These are phyloP conservation scores for Pseudozyma sp. DNA, from an alignment of 1,284 basidiomycete genomes.

Conservation along the genomic window DNA sequence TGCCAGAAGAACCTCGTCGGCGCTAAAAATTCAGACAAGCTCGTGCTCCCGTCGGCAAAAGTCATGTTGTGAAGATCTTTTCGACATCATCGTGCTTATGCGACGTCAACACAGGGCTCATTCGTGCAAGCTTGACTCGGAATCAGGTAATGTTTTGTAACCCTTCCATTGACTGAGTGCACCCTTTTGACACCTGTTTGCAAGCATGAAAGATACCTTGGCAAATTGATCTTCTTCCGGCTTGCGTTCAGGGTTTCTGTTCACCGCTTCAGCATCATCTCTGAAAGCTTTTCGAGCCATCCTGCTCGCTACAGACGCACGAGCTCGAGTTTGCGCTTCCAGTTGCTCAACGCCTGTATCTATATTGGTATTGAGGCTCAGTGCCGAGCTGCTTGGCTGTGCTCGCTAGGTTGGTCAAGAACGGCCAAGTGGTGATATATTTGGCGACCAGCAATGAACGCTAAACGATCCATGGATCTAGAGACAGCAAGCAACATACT, in stretches of 20 bases:
- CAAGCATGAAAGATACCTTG: too few species aligned
- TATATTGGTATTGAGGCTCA: too few species aligned
- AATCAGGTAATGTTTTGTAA: neutral
- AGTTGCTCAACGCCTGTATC: too few species aligned
- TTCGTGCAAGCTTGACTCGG: neutral
- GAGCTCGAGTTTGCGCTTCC: too few species aligned
- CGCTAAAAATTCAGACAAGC: too few species aligned
- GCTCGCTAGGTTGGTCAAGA: too few species aligned
- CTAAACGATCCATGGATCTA: neutral
- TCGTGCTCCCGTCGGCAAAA: neutral
- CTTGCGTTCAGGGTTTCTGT: conserved; percentile 4
- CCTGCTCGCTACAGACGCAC: too few species aligned
- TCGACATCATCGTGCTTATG: conserved; percentile 20
- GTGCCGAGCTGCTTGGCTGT: too few species aligned
- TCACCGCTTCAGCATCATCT: neutral
- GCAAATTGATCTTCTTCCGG: too few species aligned
- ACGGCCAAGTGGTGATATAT: too few species aligned
- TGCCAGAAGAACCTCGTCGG: neutral
- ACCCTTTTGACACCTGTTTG: too few species aligned
- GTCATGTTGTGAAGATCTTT: conserved; percentile 10
- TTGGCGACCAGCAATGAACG: neutral
- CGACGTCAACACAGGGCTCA: conserved; percentile 1
- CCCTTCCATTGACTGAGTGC: neutral
- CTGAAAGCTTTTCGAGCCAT: too few species aligned
- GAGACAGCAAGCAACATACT: neutral